Conservation (phyloP, 2,329 filamentous ascomycete genomes). For the Ilyonectria destructans region DNA sequence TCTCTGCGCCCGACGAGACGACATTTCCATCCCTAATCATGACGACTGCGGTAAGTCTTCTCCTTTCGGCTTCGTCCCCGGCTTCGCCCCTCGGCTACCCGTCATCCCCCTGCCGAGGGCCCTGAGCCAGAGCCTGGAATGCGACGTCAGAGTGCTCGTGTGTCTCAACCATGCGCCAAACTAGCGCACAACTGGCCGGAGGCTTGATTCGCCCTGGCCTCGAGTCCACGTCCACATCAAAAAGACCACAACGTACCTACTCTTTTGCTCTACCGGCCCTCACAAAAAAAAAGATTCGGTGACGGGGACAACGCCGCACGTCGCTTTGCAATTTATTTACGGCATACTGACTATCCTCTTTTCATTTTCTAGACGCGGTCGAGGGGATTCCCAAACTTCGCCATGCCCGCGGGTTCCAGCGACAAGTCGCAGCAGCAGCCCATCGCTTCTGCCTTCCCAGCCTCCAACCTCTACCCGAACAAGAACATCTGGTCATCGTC, state of each 20-base stretch:
- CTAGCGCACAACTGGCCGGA: slow-evolving; percentile 49
- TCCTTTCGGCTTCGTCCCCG: slow-evolving; percentile 19
- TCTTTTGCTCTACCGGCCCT: slow-evolving; percentile 36
- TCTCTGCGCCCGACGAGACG: slow-evolving; percentile 19
- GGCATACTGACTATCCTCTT: slow-evolving; percentile 42
- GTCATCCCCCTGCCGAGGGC: slow-evolving; percentile 35
- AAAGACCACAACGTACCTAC: slow-evolving; percentile 29
- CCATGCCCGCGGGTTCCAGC: slow-evolving; percentile 54
- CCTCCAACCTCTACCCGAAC: slow-evolving; percentile 56
- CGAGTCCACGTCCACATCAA: slow-evolving; percentile 44
- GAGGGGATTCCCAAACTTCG: slow-evolving; percentile 58
- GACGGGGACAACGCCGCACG: slow-evolving; percentile 37
- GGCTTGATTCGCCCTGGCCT: slow-evolving; percentile 51
- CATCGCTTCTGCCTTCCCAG: slow-evolving; percentile 58
- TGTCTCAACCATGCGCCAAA: slow-evolving; percentile 57
- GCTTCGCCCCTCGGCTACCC: slow-evolving; percentile 11
- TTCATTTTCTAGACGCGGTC: slow-evolving; percentile 53
- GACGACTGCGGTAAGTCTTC: slow-evolving; percentile 35
- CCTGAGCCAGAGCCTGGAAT: slow-evolving; percentile 42
- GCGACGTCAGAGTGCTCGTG: slow-evolving; percentile 56
- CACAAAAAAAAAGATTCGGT: slow-evolving; percentile 32
- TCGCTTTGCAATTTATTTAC: slow-evolving; percentile 40
- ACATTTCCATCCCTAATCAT: slow-evolving; percentile 26
- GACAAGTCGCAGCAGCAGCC: slow-evolving; percentile 52
- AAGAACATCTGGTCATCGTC: slow-evolving; percentile 60